Evolutionary conservation across 495 filamentous ascomycete genomes (phyloP).

Genomic region (Trypethelium eluteriae): DNA sequence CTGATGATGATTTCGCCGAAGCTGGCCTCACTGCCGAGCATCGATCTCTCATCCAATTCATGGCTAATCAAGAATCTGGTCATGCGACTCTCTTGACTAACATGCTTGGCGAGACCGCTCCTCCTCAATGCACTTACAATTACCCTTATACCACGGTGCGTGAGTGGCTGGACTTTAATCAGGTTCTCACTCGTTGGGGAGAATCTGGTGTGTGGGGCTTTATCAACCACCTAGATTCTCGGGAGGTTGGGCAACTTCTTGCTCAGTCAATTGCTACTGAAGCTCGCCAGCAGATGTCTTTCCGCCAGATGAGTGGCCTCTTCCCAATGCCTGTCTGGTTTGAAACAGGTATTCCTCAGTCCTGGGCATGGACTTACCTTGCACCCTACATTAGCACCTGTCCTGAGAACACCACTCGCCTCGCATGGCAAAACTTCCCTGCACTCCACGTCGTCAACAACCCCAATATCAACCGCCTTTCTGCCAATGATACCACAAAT

Average conservation of each 20-base stretch:
- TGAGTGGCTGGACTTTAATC: slow-evolving; percentile 79
- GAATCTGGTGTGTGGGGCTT: slow-evolving; percentile 83
- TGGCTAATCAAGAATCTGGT: slow-evolving; percentile 78
- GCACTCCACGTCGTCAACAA: slow-evolving; percentile 66
- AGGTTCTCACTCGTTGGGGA: slow-evolving; percentile 75
- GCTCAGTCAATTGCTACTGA: slow-evolving; percentile 75
- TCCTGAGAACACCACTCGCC: slow-evolving; percentile 62
- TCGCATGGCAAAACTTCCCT: slow-evolving; percentile 88
- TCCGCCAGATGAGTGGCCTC: slow-evolving; percentile 77
- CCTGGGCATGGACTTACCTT: slow-evolving; percentile 79
- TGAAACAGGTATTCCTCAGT: slow-evolving; percentile 71
- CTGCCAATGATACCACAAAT: slow-evolving; percentile 44
- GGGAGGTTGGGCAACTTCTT: slow-evolving; percentile 64
- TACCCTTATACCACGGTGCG: slow-evolving; percentile 71
- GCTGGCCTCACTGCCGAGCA: slow-evolving; percentile 63
- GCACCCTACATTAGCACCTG: slow-evolving; percentile 79
- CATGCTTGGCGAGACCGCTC: slow-evolving; percentile 69
- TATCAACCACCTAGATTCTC: slow-evolving; percentile 69
- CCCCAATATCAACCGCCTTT: slow-evolving; percentile 58
- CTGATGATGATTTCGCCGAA: slow-evolving; percentile 58
- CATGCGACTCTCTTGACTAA: slow-evolving; percentile 74
- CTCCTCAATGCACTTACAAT: slow-evolving; percentile 70
- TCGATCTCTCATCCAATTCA: slow-evolving; percentile 66
- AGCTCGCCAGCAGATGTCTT: slow-evolving; percentile 79
- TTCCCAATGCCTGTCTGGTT: slow-evolving; percentile 86